Conservation (phyloP, 2,329 filamentous ascomycete genomes). For the Apiospora marii region DNA sequence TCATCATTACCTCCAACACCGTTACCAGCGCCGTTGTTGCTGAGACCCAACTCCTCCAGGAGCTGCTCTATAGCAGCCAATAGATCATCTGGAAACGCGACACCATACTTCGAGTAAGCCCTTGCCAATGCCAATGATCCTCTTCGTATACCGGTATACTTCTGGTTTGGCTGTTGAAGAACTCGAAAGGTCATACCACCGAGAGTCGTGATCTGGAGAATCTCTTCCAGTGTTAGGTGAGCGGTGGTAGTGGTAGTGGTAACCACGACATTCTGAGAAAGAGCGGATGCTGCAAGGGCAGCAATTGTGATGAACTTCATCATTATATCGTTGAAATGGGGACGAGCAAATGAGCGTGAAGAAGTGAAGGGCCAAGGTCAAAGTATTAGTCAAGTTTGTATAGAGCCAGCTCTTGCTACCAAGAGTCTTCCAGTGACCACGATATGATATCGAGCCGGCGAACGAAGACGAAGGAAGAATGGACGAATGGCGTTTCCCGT, state of each 20-base stretch:
- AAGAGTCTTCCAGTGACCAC: background rate
- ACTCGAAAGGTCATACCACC: conserved; percentile 29
- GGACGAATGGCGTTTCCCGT: background rate
- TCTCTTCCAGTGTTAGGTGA: conserved; percentile 18
- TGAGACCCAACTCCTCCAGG: conserved; percentile 23
- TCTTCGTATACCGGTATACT: conserved; percentile 22
- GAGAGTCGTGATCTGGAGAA: conserved; percentile 25
- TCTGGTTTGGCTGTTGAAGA: conserved; percentile 25
- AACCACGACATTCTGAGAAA: conserved; percentile 18
- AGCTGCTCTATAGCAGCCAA: conserved; percentile 22
- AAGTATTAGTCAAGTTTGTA: background rate
- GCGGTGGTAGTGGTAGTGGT: conserved; percentile 12
- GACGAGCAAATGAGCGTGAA: background rate
- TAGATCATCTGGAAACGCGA: conserved; percentile 25
- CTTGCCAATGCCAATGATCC: conserved; percentile 25
- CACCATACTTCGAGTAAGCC: conserved; percentile 27
- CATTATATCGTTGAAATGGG: background rate
- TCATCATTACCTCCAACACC: conserved; percentile 28
- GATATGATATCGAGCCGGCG: background rate
- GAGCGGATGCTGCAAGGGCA: conserved; percentile 22
- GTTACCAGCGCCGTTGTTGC: conserved; percentile 35
- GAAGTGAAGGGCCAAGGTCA: background rate
- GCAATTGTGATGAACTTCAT: conserved; percentile 24
- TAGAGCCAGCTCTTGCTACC: background rate
- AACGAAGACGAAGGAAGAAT: background rate